These are phyloP conservation scores for Globisporangium camurandrum DNA, from an alignment of 352 stramenopile genomes.

Conservation along the genomic window DNA sequence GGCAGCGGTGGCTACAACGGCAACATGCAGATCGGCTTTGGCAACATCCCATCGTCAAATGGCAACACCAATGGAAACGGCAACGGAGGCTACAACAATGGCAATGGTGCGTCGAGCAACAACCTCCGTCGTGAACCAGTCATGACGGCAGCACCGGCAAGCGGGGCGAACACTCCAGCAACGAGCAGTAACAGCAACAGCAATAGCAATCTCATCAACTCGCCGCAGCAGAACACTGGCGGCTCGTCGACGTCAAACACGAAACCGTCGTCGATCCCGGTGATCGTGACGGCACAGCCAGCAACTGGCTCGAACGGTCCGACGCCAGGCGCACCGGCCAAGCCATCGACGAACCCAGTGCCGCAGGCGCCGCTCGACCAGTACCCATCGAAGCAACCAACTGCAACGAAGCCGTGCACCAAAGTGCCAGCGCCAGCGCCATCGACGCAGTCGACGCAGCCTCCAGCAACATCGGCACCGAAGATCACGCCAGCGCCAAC, in stretches of 20 bases:
- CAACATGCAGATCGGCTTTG: conserved; percentile 7
- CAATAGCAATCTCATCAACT: conserved; percentile 9
- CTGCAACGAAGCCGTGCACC: conserved; percentile 9
- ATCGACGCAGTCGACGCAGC: conserved; percentile 3
- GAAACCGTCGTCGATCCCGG: conserved; percentile 5
- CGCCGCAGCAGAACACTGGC: conserved; percentile 10
- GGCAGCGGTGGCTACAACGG: conserved; percentile 3
- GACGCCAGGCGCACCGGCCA: neutral
- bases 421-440: conserved; percentile 5
- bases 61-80: neutral
- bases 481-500: conserved; percentile 4
- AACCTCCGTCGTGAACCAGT: conserved; percentile 9
- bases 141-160: neutral
- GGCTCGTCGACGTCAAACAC: conserved; percentile 10
- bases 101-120: conserved; percentile 4
- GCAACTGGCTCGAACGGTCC: neutral
- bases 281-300: conserved; percentile 1
- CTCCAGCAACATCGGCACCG: conserved; percentile 2
- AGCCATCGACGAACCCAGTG: conserved; percentile 8
- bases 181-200: conserved; percentile 2
- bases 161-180: neutral
- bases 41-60: conserved; percentile 3
- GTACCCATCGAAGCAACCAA: conserved; percentile 12
- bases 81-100: conserved; percentile 1
- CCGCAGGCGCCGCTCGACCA: conserved; percentile 6